A percentile compares a stretch with the other conserved stretches of the same genome.
Evolutionary conservation across 2,329 filamentous ascomycete genomes (phyloP).

Genomic region (Reticulascus tulasneorum): DNA sequence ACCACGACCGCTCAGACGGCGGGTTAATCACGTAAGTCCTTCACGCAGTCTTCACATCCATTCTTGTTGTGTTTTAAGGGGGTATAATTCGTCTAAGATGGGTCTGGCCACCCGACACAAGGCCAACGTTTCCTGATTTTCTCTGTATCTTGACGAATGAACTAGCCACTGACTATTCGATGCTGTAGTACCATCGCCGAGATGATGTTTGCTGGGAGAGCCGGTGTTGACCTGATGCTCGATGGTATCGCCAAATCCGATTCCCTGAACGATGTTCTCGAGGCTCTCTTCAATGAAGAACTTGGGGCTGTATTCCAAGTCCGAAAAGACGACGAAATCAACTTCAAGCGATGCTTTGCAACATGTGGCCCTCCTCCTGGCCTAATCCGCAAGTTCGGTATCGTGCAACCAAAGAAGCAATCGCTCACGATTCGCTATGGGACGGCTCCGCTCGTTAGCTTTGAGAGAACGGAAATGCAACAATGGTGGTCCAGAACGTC

Average conservation of each 20-base stretch:
- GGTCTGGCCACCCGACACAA: no score
- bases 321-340: conserved; percentile 74
- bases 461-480: conserved; percentile 71
- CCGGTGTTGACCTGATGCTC: conserved; percentile 79
- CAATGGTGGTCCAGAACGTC: conserved; percentile 87
- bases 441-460: conserved; percentile 59
- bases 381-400: conserved; percentile 79
- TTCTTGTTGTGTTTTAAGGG: no score
- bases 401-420: conserved; percentile 70
- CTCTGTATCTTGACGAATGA: no score
- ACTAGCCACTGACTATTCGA: no score
- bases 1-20: conserved; percentile 92
- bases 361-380: conserved; percentile 81
- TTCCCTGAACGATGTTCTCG: conserved; percentile 60
- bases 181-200: conserved; percentile 83
- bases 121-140: no score
- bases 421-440: conserved; percentile 71
- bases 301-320: conserved; percentile 96
- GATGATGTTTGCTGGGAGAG: conserved; percentile 97
- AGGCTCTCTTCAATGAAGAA: conserved; percentile 91
- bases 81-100: no score
- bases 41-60: no score
- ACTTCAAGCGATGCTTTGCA: conserved; percentile 86
- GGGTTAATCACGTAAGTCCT: conserved; percentile 90
- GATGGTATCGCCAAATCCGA: conserved; percentile 66